Base-by-base conservation (phyloP, 2,329 filamentous ascomycete species). In the Colletotrichum euphorbiae region DNA sequence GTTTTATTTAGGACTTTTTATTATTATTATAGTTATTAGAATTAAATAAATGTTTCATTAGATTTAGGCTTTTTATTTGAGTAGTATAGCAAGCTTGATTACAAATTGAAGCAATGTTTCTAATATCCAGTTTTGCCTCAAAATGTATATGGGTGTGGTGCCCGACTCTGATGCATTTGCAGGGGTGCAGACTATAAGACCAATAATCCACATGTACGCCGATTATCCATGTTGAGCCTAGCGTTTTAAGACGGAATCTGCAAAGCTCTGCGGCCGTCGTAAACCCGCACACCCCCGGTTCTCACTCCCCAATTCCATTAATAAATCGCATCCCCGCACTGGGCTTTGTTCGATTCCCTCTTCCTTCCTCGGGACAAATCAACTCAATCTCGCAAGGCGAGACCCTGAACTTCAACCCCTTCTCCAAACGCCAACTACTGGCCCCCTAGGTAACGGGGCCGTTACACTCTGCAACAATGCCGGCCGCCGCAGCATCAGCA, bases 381-480 rank as follows among this genome's bases (percentile, higher is more conserved):
- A n/a, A 28, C 33, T 11, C 38, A 31, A 31, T 60, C 59, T 59
- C 58, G 48, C 38, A 42, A 45, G 59, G 33, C 68, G 63, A 55
- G 54, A 59, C 48, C 36, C 42, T 40, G 38, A 42, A 36, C 13
- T 15, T 21, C 42, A 11, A 17, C 21, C 46, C 28, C 24, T 19
- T 42, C 28, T 3, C 19, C 33, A 12, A 45, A 40, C 50, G 61
- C 54, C 61, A 43, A 42, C 24, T 42, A 15, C 46, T 42, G 61
- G 65, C 65, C 65, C 65, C 63, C 65, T 31, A 24, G 61, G 7
- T 65, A 55, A 68, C 54, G 59, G 61, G 69, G 62, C 69, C 67
- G 36, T 28, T 66, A 63, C 67, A 70, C 69, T 70, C 69, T 71
- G 67, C 62, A 67, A 67, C 62, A 67, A 71, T 71, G 67, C 46